phyloP scores from a whole-genome alignment of 176 grass and related monocot genomes.

The Zoysia japonica region DNA sequence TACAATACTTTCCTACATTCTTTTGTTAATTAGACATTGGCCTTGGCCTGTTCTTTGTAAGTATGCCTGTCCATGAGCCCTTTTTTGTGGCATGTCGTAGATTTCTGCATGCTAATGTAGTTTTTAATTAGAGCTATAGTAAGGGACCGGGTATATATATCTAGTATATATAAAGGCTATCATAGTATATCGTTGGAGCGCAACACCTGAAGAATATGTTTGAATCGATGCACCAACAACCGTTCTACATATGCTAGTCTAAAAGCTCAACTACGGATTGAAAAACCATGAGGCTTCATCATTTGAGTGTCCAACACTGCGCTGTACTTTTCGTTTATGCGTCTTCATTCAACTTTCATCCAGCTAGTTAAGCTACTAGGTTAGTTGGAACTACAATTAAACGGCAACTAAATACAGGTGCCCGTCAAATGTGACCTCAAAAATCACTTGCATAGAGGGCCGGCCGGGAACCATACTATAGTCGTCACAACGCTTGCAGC shows the following conservation, averaged over 20 bases:
- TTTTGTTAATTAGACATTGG: conserved; percentile 1
- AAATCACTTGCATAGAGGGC: background rate
- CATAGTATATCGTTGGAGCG: background rate
- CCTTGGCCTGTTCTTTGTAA: conserved; percentile 8
- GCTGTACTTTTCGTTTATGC: background rate
- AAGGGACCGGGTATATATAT: too few relatives aligned
- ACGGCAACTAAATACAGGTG: background rate
- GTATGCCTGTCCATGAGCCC: background rate
- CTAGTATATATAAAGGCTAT: background rate
- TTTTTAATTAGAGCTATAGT: background rate
- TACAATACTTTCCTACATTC: conserved; percentile 12
- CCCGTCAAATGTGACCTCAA: too few relatives aligned
- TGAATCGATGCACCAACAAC: background rate
- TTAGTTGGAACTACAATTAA: background rate
- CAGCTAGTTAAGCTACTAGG: background rate
- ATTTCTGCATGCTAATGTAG: background rate
- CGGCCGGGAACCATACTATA: too few relatives aligned
- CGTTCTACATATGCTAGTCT: background rate
- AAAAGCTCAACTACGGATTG: background rate
- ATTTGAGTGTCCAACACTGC: conserved; percentile 8
- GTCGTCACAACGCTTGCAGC: background rate
- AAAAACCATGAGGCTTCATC: background rate
- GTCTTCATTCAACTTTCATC: background rate
- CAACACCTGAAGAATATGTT: background rate
- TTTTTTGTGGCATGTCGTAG: background rate